These are phyloP conservation scores for Tubosaeta sp. DNA, from an alignment of 768 basidiomycete species.

Conservation along the genomic window DNA sequence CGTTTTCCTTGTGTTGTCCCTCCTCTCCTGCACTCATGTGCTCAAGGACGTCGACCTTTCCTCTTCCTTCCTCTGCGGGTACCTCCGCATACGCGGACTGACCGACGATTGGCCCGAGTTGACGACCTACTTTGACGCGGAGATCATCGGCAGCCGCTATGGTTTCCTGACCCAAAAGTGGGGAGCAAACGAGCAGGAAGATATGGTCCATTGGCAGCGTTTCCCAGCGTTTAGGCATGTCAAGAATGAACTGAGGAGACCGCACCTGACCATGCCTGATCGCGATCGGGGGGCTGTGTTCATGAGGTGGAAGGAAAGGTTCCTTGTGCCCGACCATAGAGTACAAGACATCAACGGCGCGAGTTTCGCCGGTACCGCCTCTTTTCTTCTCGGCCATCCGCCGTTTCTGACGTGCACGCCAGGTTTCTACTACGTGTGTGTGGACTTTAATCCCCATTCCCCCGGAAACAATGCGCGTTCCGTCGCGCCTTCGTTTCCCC, in stretches of 20 bases:
- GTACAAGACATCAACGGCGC: constrained; percentile 94
- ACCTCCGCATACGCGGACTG: constrained; percentile 86
- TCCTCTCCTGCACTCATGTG: constrained; percentile 2
- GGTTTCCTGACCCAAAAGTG: constrained; percentile 89
- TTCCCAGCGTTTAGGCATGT: constrained; percentile 89
- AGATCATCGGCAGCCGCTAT: constrained; percentile 87
- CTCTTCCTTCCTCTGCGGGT: constrained; percentile 83
- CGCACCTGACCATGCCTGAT: constrained; percentile 73
- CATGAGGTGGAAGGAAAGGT: constrained; percentile 97
- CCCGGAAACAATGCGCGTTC: constrained; percentile 31
- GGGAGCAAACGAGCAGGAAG: constrained; percentile 89
- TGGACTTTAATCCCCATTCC: constrained; percentile 78
- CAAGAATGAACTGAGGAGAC: constrained; percentile 72
- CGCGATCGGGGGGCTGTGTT: constrained; percentile 80
- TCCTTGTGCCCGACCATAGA: constrained; percentile 91
- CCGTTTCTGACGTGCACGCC: constrained; percentile 12
- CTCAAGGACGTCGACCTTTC: constrained; percentile 83
- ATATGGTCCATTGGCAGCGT: constrained; percentile 91
- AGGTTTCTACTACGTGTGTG: constrained; percentile 96
- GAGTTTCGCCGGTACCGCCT: constrained; percentile 80
- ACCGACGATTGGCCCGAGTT: constrained; percentile 95
- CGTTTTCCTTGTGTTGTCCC: constrained; percentile 32
- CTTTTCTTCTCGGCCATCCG: background rate
- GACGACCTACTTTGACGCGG: constrained; percentile 95
- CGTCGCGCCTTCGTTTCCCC: constrained; percentile 35